Percentiles rank a stretch among this genome's conserved stretches.
These are phyloP conservation scores for Taphrina flavorubra DNA, from an alignment of 1,139 yeast genomes.

Conservation along the genomic window DNA sequence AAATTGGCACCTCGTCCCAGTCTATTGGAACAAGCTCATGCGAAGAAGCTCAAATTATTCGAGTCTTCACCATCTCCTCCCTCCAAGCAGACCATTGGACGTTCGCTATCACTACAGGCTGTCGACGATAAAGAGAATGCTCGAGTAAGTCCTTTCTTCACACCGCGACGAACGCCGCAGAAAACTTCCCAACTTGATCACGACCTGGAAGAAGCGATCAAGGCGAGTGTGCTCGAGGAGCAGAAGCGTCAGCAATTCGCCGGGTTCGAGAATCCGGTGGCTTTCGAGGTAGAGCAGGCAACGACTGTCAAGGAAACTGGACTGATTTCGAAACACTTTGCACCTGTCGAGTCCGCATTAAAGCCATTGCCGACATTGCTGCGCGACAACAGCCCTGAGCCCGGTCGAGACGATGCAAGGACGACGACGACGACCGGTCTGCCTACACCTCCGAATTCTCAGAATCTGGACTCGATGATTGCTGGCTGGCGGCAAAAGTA, in stretches of 20 bases:
- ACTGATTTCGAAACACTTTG: slow-evolving; percentile 5
- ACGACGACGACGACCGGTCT: slow-evolving; percentile 4
- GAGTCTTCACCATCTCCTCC: slow-evolving; percentile 40
- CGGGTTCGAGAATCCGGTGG: slow-evolving; percentile 22
- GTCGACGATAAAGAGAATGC: slow-evolving; percentile 26
- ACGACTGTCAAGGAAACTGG: background rate
- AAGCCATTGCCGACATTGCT: slow-evolving; percentile 14
- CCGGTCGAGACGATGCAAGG: background rate
- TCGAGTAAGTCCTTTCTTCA: slow-evolving; percentile 26
- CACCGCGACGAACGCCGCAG: background rate
- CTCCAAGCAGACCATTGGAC: slow-evolving; percentile 2
- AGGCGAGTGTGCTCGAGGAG: slow-evolving; percentile 18
- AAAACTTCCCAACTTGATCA: slow-evolving; percentile 1
- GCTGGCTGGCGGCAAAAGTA: slow-evolving; percentile 20
- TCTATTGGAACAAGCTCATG: slow-evolving; percentile 23
- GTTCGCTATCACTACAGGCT: background rate
- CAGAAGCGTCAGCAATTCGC: slow-evolving; percentile 16
- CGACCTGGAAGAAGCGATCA: slow-evolving; percentile 17
- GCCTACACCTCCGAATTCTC: slow-evolving; percentile 29
- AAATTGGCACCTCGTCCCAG: slow-evolving; percentile 19
- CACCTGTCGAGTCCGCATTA: background rate
- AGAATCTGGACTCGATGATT: slow-evolving; percentile 9
- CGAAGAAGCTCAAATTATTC: slow-evolving; percentile 37
- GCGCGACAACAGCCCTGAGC: background rate
- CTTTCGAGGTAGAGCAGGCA: slow-evolving; percentile 15